Evolutionary conservation across 768 basidiomycete genomes (phyloP).

Genomic region (Tremella mesenterica): DNA sequence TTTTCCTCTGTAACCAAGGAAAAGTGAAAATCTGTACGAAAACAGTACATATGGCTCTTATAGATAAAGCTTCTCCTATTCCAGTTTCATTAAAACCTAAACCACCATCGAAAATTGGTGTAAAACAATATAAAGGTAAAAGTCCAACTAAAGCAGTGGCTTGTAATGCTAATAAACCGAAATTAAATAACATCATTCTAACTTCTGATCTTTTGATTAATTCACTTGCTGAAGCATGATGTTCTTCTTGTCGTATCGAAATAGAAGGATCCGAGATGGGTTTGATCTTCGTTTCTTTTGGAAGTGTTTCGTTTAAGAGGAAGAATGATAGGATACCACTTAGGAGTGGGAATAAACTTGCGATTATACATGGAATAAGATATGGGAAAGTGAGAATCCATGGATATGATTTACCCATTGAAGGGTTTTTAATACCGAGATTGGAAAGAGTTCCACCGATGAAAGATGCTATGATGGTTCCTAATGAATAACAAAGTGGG

Average conservation of each 20-base stretch:
- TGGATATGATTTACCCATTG: constrained; percentile 15
- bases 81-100: constrained; percentile 20
- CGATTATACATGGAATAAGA: constrained; percentile 24
- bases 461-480: constrained; percentile 27
- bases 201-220: not conserved
- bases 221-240: not conserved
- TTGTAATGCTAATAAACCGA: constrained; percentile 23
- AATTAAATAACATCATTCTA: constrained; percentile 7
- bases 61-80: constrained; percentile 28
- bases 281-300: not conserved
- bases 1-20: constrained; percentile 18
- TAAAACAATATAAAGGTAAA: constrained; percentile 36
- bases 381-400: constrained; percentile 27
- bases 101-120: constrained; percentile 24
- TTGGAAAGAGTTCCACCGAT: constrained; percentile 25
- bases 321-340: constrained; percentile 19
- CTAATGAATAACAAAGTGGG: constrained; percentile 28
- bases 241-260: not conserved
- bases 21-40: constrained; percentile 28
- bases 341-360: constrained; percentile 21
- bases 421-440: constrained; percentile 8
- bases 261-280: not conserved
- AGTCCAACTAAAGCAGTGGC: constrained; percentile 17
- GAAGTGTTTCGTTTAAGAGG: constrained; percentile 31
- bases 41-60: constrained; percentile 21